Evolutionary conservation across 768 basidiomycete species (phyloP).

Genomic region (Russula griseocarnosa): DNA sequence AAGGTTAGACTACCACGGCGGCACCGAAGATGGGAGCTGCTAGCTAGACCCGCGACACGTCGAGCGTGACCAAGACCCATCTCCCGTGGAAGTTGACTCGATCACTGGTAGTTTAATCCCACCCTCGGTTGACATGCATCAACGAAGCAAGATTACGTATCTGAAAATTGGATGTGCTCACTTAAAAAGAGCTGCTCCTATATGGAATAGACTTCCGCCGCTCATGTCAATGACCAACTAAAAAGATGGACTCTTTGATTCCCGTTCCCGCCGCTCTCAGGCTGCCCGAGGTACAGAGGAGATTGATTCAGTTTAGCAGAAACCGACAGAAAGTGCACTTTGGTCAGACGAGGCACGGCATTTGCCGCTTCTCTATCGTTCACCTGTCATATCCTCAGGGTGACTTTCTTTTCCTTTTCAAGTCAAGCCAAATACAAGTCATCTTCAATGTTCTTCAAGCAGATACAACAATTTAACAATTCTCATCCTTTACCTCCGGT

Average conservation of each 20-base stretch:
- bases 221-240: neutral
- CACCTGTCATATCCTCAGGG: too few species aligned
- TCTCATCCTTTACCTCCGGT: too few species aligned
- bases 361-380: slow-evolving; percentile 10
- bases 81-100: slow-evolving; percentile 61
- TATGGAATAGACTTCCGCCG: slow-evolving; percentile 1
- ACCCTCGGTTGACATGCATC: slow-evolving; percentile 22
- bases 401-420: neutral
- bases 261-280: slow-evolving; percentile 3
- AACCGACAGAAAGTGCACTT: neutral
- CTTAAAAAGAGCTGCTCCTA: neutral
- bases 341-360: slow-evolving; percentile 14
- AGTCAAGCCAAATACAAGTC: too few species aligned
- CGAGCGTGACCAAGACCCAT: slow-evolving; percentile 47
- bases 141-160: slow-evolving; percentile 22
- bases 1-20: neutral
- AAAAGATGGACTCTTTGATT: slow-evolving; percentile 20
- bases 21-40: slow-evolving; percentile 7
- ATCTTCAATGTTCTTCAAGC: too few species aligned
- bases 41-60: neutral
- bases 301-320: slow-evolving; percentile 8
- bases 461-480: too few species aligned
- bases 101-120: slow-evolving; percentile 39
- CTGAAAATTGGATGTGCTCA: slow-evolving; percentile 10
- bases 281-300: neutral